These are phyloP conservation scores for Volvox reticuliferus DNA, from an alignment of 139 green algal genomes.

Conservation along the genomic window DNA sequence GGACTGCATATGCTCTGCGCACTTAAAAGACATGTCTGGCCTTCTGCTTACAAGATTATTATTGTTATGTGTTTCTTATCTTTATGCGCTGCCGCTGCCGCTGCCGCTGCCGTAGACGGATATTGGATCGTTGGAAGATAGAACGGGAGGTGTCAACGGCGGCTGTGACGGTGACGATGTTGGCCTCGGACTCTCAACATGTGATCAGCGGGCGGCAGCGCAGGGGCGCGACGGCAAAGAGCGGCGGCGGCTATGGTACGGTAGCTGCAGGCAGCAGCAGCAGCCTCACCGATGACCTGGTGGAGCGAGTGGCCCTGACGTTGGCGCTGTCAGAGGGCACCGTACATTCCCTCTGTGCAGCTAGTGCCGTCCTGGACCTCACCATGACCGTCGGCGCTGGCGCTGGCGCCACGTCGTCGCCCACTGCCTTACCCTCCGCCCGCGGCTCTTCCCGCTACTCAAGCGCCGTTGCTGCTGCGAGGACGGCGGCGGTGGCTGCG, in stretches of 20 bases:
- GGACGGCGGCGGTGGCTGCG: neutral
- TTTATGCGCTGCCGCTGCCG: too few species aligned
- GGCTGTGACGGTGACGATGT: neutral
- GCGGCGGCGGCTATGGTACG: neutral
- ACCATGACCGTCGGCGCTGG: neutral
- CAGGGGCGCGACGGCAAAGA: neutral
- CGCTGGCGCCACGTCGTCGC: neutral
- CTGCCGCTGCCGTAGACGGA: neutral
- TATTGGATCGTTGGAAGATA: neutral
- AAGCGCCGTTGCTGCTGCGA: neutral
- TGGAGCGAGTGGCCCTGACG: constrained; percentile 18
- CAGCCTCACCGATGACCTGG: constrained; percentile 5
- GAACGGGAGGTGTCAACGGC: neutral
- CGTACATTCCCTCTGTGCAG: neutral
- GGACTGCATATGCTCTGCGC: too few species aligned
- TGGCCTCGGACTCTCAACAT: neutral
- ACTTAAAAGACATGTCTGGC: too few species aligned
- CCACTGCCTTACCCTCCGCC: neutral
- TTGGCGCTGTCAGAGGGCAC: constrained; percentile 7
- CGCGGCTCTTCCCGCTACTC: neutral
- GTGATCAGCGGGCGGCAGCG: neutral
- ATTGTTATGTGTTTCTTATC: too few species aligned
- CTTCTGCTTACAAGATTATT: too few species aligned
- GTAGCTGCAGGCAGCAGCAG: neutral
- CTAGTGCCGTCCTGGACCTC: neutral